These are phyloP conservation scores for Aureobasidium leucospermi DNA, from an alignment of 2,329 filamentous ascomycete genomes.

Conservation along the genomic window DNA sequence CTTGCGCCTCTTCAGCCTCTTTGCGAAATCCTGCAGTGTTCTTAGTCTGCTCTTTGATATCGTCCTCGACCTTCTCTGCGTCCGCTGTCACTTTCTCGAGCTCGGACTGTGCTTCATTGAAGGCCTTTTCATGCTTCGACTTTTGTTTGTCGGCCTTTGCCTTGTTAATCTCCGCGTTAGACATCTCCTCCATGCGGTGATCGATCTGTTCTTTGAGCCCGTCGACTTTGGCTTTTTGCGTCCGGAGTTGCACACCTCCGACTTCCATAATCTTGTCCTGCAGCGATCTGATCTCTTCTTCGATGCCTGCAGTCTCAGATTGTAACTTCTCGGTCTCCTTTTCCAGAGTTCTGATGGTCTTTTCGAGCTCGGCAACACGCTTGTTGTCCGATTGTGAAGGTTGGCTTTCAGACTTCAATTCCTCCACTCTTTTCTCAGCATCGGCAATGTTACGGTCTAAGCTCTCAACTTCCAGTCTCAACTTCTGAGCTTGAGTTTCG, in stretches of 20 bases:
- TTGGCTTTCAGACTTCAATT: slow-evolving; percentile 73
- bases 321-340: slow-evolving; percentile 74
- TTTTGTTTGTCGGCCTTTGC: slow-evolving; percentile 92
- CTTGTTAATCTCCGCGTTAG: slow-evolving; percentile 76
- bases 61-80: slow-evolving; percentile 68
- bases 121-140: slow-evolving; percentile 76
- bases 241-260: slow-evolving; percentile 84
- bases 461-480: slow-evolving; percentile 80
- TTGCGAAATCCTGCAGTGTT: slow-evolving; percentile 66
- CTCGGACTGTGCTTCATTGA: slow-evolving; percentile 71
- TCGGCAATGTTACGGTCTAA: slow-evolving; percentile 77
- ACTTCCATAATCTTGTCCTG: slow-evolving; percentile 99
- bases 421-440: slow-evolving; percentile 74
- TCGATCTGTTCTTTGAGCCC: slow-evolving; percentile 78
- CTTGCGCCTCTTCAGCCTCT: slow-evolving; percentile 74
- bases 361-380: slow-evolving; percentile 64
- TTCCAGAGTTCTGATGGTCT: slow-evolving; percentile 67
- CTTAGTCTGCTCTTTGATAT: slow-evolving; percentile 68
- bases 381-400: slow-evolving; percentile 73
- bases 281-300: slow-evolving; percentile 84
- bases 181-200: slow-evolving; percentile 71
- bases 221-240: slow-evolving; percentile 87
- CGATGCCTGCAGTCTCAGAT: slow-evolving; percentile 78
- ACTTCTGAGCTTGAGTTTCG: slow-evolving; percentile 87
- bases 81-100: slow-evolving; percentile 65